Evolutionary conservation across 352 stramenopile genomes (phyloP), one percentile per base, ranked within the genome.

Genomic region (Globisporangium emineosum): DNA sequence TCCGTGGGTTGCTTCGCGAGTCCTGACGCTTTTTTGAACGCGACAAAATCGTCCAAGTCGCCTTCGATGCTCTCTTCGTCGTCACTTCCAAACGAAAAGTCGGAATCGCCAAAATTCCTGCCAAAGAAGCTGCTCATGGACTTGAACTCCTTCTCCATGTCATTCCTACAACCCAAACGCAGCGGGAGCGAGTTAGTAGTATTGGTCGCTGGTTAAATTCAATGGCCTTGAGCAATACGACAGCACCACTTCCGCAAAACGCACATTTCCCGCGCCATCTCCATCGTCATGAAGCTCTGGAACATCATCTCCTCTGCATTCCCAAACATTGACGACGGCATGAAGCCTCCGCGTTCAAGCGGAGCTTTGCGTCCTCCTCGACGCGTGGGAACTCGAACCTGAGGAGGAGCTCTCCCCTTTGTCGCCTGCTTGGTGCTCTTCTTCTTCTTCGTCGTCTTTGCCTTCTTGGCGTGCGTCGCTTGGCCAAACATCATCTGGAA

Each of bases 401-500:
- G 64, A 23, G 30, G 63, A 13, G 57, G 9, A 57, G 19, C 65
- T 53, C 13, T 64, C n/a, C 17, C 37, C 40, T 50, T 59, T 17
- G 47, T 33, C 30, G 32, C 2, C n/a, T 50, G 3, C 12, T 49
- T 64, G 12, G 3, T 40, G 3, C 47, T 54, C 23, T 59, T 57
- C 43, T 66, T 73, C 51, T 49, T 69, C 29, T 51, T 45, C 5
- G 42, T 43, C n/a, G 55, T 57, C 35, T 65, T 74, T 40, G 42
- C 67, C 29, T 57, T 43, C 3, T 27, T 57, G 47, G 37, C 2
- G 30, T 55, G 52, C 12, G n/a, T 55, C 17, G 33, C 52, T 33
- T 47, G 52, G 55, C 73, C 73, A 67, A 90, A 90, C 66, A 90
- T 65, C 77, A 90, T 85, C 60, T 90, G 69, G 35, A 90, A 90